Base-by-base conservation (phyloP, 2,329 filamentous ascomycete genomes). In the Davidsoniella virescens region DNA sequence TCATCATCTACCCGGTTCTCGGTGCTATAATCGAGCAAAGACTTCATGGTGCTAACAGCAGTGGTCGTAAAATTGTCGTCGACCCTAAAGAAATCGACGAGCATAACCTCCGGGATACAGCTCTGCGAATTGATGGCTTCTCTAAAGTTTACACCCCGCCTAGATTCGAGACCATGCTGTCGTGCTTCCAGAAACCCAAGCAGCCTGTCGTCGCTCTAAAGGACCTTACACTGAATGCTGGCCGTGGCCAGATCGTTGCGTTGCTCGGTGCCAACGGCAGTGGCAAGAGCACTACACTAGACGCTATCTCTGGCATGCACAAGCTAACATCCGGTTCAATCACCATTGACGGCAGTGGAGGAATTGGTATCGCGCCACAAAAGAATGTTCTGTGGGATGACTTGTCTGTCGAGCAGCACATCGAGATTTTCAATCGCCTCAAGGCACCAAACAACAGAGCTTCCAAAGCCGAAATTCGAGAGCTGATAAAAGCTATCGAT, bases 311-410 rank as follows among this genome's bases (percentile, higher is more conserved):
- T 9, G 88, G 88, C 2, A 73, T 90, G 47, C 86, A 82, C 57
- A 83, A 76, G 42, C 71, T 90, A 18, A 87, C 84, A 0, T 78
- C 74, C 52, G 88, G 88, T 2, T 71, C 72, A 2, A 92, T 95
- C 56, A 76, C 75, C 20, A 80, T 94, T 43, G 80, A 88, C 56
- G 81, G 80, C 1, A 80, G 78, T 8, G 84, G 84, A 8, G 86
- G 85, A 0, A 72, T 95, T 17, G 88, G 88, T 12, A 80, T 94
- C 40, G 90, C 87, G 51, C 88, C 88, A 0, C 88, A 95, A 62
- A 88, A 90, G 69, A 95, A 95, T 58, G 88, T 95, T 5, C 72
- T 95, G 29, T 95, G 88, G 87, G 83, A 90, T 57, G 81, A 87
- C 52, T 67, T 95, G 50, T 93, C 84, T 0, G 87, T 94, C 0